These are phyloP conservation scores for Lichtheimia hyalospora DNA, from an alignment of 371 early-diverging fungal species.

Conservation along the genomic window DNA sequence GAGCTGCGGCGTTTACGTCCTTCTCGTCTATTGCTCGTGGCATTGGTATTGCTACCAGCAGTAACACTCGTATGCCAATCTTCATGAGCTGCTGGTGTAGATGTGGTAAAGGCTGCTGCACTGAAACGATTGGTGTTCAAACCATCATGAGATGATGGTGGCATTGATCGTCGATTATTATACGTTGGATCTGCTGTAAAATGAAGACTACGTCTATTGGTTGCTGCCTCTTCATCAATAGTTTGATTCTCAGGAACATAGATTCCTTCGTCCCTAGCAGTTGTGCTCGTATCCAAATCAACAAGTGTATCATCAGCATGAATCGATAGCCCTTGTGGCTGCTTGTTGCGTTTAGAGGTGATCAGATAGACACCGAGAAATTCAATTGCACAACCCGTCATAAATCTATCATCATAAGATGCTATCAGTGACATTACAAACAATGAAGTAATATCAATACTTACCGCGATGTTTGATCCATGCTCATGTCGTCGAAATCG, in stretches of 20 bases:
- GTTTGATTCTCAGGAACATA: conserved; percentile 4
- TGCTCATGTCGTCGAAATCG: conserved; percentile 66
- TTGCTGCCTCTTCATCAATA: not conserved
- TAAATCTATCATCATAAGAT: conserved; percentile 40
- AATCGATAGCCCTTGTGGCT: conserved; percentile 7
- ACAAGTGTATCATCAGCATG: conserved; percentile 7
- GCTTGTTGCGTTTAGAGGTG: conserved; percentile 55
- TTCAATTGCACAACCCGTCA: conserved; percentile 64
- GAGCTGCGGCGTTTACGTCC: conserved; percentile 38
- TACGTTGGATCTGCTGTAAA: conserved; percentile 5
- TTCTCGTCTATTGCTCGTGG: conserved; percentile 1
- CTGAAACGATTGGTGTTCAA: conserved; percentile 4
- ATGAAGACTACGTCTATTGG: not conserved
- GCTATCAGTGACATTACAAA: not conserved
- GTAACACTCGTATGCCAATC: conserved; percentile 4
- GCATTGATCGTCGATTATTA: conserved; percentile 5
- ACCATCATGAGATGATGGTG: not conserved
- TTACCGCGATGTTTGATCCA: conserved; percentile 43
- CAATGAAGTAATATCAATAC: not conserved
- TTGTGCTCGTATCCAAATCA: conserved; percentile 1
- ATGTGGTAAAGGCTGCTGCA: conserved; percentile 1
- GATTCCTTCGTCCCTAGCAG: conserved; percentile 7
- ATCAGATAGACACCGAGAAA: conserved; percentile 79
- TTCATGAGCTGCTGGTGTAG: not conserved
- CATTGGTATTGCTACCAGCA: conserved; percentile 4